Conservation (phyloP, 2,329 filamentous ascomycete genomes). For the Metarhizium guizhouense region DNA sequence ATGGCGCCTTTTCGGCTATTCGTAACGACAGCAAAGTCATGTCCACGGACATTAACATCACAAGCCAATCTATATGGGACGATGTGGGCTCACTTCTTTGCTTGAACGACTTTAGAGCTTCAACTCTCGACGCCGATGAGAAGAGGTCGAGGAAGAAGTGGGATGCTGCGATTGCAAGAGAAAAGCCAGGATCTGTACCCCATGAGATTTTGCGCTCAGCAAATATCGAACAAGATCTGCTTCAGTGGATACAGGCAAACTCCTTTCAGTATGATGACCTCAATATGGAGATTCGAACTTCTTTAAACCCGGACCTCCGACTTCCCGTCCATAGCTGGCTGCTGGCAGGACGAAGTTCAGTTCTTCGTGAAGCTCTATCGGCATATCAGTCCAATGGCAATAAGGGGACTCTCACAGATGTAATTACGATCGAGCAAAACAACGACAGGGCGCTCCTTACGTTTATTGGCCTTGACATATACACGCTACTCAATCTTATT, state of each 20-base stretch:
- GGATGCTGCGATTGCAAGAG: constrained; percentile 23
- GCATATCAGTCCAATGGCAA: constrained; percentile 35
- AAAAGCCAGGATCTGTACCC: constrained; percentile 40
- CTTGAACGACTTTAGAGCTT: constrained; percentile 49
- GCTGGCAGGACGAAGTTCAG: constrained; percentile 61
- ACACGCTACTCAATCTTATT: constrained; percentile 71
- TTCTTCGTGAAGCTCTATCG: constrained; percentile 54
- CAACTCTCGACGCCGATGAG: constrained; percentile 20
- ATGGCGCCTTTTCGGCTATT: constrained; percentile 82
- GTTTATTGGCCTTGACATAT: constrained; percentile 62
- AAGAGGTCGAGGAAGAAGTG: constrained; percentile 31
- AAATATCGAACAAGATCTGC: constrained; percentile 58
- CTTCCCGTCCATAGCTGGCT: constrained; percentile 82
- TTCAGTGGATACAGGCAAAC: constrained; percentile 35
- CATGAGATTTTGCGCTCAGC: constrained; percentile 49
- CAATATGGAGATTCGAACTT: constrained; percentile 41
- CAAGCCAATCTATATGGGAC: constrained; percentile 61
- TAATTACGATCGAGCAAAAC: constrained; percentile 24
- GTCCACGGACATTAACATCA: constrained; percentile 58
- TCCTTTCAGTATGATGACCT: constrained; percentile 29
- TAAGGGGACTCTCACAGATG: constrained; percentile 15
- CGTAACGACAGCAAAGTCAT: constrained; percentile 79
- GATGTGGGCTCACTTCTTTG: constrained; percentile 64
- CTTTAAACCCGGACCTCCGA: constrained; percentile 55
- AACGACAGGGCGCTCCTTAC: constrained; percentile 48